Evolutionary conservation across 31 red algal genomes (phyloP).

Genomic region (Asparagopsis taxiformis): DNA sequence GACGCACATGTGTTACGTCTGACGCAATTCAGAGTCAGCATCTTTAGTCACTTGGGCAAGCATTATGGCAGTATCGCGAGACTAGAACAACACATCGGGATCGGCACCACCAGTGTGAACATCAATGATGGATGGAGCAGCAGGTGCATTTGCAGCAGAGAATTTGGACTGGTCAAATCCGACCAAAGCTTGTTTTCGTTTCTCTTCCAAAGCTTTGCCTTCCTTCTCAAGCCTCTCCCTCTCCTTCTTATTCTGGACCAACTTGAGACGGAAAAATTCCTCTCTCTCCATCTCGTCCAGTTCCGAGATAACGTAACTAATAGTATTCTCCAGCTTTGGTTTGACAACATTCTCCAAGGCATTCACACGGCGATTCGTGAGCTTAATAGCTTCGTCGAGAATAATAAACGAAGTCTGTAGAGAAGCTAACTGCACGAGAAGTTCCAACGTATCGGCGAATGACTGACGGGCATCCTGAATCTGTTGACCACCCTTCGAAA

Average conservation of each 20-base stretch:
- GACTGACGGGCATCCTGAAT: slow-evolving; percentile 74
- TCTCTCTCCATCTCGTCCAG: slow-evolving; percentile 98
- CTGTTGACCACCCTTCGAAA: slow-evolving; percentile 93
- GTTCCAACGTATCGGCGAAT: slow-evolving; percentile 75
- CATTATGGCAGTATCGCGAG: no score
- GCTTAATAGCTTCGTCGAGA: slow-evolving; percentile 95
- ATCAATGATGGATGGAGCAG: slow-evolving; percentile 60
- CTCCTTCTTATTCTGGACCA: slow-evolving; percentile 98
- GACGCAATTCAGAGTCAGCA: no score
- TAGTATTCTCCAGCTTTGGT: slow-evolving; percentile 89
- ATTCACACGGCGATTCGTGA: slow-evolving; percentile 97
- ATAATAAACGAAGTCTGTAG: slow-evolving; percentile 94
- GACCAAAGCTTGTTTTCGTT: slow-evolving; percentile 56
- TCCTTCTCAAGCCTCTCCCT: slow-evolving; percentile 50
- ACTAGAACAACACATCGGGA: slow-evolving; percentile 68
- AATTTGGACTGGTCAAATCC: slow-evolving; percentile 57
- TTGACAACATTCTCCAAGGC: slow-evolving; percentile 98
- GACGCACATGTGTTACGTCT: no score
- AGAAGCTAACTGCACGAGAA: slow-evolving; percentile 81
- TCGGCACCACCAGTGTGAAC: slow-evolving; percentile 57
- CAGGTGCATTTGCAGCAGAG: slow-evolving; percentile 8
- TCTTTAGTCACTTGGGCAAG: no score
- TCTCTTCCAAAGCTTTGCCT: slow-evolving; percentile 50
- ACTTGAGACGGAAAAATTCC: slow-evolving; percentile 97
- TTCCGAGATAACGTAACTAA: slow-evolving; percentile 89